phyloP scores from a whole-genome alignment of 2,329 filamentous ascomycete genomes.

The Fonsecaea multimorphosa region DNA sequence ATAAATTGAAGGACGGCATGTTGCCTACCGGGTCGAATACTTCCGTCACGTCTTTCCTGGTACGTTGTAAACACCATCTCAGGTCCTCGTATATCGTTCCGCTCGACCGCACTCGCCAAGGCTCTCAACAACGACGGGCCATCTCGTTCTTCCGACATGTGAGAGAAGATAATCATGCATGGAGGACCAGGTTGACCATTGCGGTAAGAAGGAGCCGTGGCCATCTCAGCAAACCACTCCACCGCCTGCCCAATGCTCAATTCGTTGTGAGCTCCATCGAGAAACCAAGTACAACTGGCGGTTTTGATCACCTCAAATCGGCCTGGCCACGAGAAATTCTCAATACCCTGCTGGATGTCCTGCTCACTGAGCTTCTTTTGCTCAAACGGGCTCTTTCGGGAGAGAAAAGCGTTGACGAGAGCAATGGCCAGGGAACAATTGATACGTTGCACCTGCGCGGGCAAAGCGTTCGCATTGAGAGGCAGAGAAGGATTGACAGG shows the following conservation, averaged over 20 bases:
- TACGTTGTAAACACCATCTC: conserved; percentile 19
- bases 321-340: conserved; percentile 16
- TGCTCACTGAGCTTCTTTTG: not conserved
- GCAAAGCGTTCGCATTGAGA: not conserved
- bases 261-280: conserved; percentile 25
- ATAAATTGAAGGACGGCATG: not conserved
- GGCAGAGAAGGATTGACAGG: conserved; percentile 9
- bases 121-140: conserved; percentile 9
- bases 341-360: conserved; percentile 13
- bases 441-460: conserved; percentile 11
- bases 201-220: not conserved
- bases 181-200: not conserved
- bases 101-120: conserved; percentile 1
- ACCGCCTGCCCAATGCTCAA: conserved; percentile 18
- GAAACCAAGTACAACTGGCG: conserved; percentile 6
- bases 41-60: conserved; percentile 14
- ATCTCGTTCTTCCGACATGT: conserved; percentile 15
- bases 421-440: conserved; percentile 21
- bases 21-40: conserved; percentile 12
- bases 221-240: conserved; percentile 13
- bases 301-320: conserved; percentile 11
- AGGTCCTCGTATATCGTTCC: not conserved
- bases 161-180: conserved; percentile 18
- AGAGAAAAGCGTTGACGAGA: conserved; percentile 10
- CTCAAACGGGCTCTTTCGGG: not conserved